Conservation (phyloP, 2,329 filamentous ascomycete genomes). For the Aspergillus bombycis region DNA sequence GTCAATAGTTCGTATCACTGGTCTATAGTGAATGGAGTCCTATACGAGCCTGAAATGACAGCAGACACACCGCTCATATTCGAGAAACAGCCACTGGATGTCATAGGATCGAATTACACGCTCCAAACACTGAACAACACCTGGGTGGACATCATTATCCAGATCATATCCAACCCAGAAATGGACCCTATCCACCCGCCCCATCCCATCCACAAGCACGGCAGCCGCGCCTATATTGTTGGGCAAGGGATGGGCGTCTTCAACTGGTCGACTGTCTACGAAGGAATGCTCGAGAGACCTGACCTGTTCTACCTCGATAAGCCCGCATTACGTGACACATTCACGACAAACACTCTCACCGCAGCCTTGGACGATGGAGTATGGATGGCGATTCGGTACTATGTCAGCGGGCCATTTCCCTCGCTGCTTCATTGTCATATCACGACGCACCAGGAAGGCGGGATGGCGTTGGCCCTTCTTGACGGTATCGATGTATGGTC, state of each 20-base stretch:
- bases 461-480: conserved; percentile 1
- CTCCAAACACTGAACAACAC: neutral
- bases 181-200: conserved; percentile 4
- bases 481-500: neutral
- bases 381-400: neutral
- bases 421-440: conserved; percentile 4
- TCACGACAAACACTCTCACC: neutral
- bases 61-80: conserved; percentile 1
- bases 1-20: conserved; percentile 1
- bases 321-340: neutral
- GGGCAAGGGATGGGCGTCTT: conserved; percentile 1
- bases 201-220: conserved; percentile 4
- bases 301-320: conserved; percentile 2
- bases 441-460: conserved; percentile 2
- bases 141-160: conserved; percentile 3
- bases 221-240: neutral
- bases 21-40: neutral
- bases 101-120: neutral
- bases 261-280: conserved; percentile 2
- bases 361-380: neutral
- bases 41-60: neutral
- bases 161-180: neutral
- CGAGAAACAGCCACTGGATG: neutral
- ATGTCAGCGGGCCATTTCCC: neutral
- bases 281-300: neutral